Evolutionary conservation across 2,329 filamentous ascomycete species (phyloP).

Genomic region (Cyclaneusma minus): DNA sequence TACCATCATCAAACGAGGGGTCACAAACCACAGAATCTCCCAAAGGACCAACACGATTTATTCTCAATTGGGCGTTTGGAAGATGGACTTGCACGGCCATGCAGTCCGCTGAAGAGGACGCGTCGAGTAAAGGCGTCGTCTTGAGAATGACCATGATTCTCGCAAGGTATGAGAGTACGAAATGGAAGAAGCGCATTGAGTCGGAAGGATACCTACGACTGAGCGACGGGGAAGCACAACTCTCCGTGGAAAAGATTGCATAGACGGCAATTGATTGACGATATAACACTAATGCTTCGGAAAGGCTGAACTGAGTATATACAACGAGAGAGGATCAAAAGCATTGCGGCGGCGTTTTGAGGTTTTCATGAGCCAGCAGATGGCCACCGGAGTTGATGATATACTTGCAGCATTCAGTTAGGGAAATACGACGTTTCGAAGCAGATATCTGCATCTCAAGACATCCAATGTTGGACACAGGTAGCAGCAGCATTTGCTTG

Average conservation of each 20-base stretch:
- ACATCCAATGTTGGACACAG: no score
- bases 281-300: no score
- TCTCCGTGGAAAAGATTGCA: slow-evolving; percentile 28
- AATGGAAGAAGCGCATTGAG: slow-evolving; percentile 64
- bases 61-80: slow-evolving; percentile 96
- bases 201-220: slow-evolving; percentile 35
- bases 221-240: slow-evolving; percentile 26
- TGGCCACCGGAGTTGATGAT: no score
- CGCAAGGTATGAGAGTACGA: slow-evolving; percentile 55
- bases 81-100: slow-evolving; percentile 78
- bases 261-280: slow-evolving; percentile 1
- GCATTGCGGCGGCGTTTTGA: no score
- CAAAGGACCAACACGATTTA: slow-evolving; percentile 43
- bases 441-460: no score
- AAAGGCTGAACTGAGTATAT: no score
- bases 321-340: no score
- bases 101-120: slow-evolving; percentile 30
- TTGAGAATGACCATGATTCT: slow-evolving; percentile 64
- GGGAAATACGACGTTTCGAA: no score
- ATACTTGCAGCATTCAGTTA: no score
- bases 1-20: slow-evolving; percentile 35
- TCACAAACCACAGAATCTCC: slow-evolving; percentile 16
- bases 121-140: slow-evolving; percentile 35
- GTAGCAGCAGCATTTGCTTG: no score
- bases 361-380: no score